phyloP scores from a whole-genome alignment of 768 basidiomycete genomes.

The Amanita inopinata region DNA sequence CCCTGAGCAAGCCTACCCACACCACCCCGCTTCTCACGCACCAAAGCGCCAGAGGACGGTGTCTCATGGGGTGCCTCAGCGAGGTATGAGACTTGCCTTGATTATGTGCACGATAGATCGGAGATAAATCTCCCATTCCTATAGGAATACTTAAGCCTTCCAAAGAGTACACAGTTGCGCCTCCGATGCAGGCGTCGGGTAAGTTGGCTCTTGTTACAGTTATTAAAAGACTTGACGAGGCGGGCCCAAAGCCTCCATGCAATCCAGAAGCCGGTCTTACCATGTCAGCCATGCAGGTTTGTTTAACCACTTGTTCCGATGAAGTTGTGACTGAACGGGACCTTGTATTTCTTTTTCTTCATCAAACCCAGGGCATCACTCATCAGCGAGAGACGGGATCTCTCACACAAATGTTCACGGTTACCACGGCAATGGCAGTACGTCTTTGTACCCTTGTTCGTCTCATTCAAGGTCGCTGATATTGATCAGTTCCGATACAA shows the following conservation, averaged over 20 bases:
- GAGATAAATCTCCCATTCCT: background rate
- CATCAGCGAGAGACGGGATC: constrained; percentile 3
- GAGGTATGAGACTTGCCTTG: background rate
- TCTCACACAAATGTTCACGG: background rate
- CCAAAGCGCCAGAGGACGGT: background rate
- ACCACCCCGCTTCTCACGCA: background rate
- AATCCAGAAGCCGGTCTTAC: background rate
- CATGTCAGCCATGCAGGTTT: constrained; percentile 6
- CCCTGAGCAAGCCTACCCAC: too few relatives aligned
- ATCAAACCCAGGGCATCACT: constrained; percentile 1
- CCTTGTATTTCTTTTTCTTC: background rate
- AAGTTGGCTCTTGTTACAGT: background rate
- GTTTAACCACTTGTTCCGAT: background rate
- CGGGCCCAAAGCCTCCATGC: background rate
- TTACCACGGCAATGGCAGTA: constrained; percentile 4
- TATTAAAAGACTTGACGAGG: background rate
- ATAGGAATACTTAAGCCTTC: constrained; percentile 6
- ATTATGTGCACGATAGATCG: background rate
- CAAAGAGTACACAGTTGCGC: background rate
- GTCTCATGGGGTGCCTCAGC: background rate
- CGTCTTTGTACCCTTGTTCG: background rate
- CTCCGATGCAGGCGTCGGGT: constrained; percentile 7
- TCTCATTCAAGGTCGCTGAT: background rate
- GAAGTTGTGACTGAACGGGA: background rate
- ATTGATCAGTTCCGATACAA: background rate